Evolutionary conservation across 352 stramenopile genomes (phyloP), one percentile per base, ranked within the genome.

Genomic region (Globisporangium paroecandrum): DNA sequence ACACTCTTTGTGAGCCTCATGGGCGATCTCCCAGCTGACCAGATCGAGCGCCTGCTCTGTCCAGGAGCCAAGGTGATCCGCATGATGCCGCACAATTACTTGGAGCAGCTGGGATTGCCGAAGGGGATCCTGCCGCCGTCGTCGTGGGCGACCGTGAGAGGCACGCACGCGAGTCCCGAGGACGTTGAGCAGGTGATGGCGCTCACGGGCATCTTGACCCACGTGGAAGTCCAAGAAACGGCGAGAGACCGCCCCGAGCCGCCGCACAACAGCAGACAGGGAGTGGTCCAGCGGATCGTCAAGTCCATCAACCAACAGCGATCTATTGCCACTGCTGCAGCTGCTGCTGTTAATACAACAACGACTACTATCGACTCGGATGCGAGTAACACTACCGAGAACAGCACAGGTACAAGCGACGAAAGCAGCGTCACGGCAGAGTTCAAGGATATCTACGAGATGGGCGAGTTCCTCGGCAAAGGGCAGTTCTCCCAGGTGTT

Each of bases 1-100:
- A 87, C 77, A 29, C 78, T 91, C 2, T 91, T 89, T 64, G 83
- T 91, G 58, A 88, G 78, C 58, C 74, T 91, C 58, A 89, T 89
- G 81, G 81, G 78, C n/a, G 81, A 90, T 46, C 66, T 89, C 47
- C 75, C 78, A 6, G 73, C 81, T 0, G 71, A 79, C 15, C 73
- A 90, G 65, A 69, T 91, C 5, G 83, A 89, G 66, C 49, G 73
- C 5, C 70, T 91, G 47, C 69, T 91, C 51, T 82, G 77, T 58
- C 83, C 83, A 0, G 80, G 81, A 9, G 83, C 83, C 32, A 89
- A 87, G 63, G 83, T 91, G 58, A 89, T 91, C 59, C 83, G 81
- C 58, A 86, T 91, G 75, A 90, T 91, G 79, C 80, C 83, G 36
- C 75, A 88, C 59, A 81, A 66, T 22, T 81, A 88, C 43, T 66